A percentile compares a stretch with the other conserved stretches of the same genome.
phyloP scores from a whole-genome alignment of 768 basidiomycete genomes.

The Tylopilus rubrobrunneus region DNA sequence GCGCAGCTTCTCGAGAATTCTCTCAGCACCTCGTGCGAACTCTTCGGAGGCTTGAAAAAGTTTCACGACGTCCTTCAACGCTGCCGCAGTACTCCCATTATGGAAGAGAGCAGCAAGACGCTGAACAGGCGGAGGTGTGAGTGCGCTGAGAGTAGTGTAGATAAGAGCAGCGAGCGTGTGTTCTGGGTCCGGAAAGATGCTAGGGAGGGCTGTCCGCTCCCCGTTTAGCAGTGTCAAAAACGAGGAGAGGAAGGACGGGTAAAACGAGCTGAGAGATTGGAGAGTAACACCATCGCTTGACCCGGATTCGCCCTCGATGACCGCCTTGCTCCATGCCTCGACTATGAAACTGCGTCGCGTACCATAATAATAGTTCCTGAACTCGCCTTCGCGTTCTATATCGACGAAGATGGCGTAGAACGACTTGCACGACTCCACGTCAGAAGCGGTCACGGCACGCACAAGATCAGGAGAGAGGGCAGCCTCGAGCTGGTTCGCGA shows the following conservation, averaged over 20 bases:
- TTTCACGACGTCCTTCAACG: conserved; percentile 67
- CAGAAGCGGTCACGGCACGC: conserved; percentile 76
- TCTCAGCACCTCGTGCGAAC: conserved; percentile 69
- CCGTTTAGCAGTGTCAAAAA: conserved; percentile 63
- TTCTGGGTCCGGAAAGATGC: conserved; percentile 86
- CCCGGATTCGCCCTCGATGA: conserved; percentile 33
- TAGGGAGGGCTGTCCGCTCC: conserved; percentile 70
- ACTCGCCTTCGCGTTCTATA: conserved; percentile 91
- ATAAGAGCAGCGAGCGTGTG: conserved; percentile 77
- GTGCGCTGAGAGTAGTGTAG: conserved; percentile 70
- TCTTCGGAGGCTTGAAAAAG: conserved; percentile 76
- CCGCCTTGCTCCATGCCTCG: conserved; percentile 62
- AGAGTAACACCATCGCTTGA: conserved; percentile 15
- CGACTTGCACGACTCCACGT: conserved; percentile 66
- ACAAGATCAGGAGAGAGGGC: conserved; percentile 87
- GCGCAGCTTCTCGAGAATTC: conserved; percentile 71
- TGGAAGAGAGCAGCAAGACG: conserved; percentile 70
- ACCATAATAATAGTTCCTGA: conserved; percentile 91
- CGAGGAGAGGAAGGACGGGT: conserved; percentile 68
- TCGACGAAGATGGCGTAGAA: conserved; percentile 86
- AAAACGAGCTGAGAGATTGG: conserved; percentile 60
- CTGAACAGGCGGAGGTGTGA: conserved; percentile 80
- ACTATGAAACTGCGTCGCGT: conserved; percentile 66
- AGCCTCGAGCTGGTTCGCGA: conserved; percentile 95
- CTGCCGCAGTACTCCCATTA: conserved; percentile 51